Percentiles rank a stretch among this genome's conserved stretches.
These are phyloP conservation scores for Cladosporium sp. DNA, from an alignment of 2,329 filamentous ascomycete genomes.

Conservation along the genomic window DNA sequence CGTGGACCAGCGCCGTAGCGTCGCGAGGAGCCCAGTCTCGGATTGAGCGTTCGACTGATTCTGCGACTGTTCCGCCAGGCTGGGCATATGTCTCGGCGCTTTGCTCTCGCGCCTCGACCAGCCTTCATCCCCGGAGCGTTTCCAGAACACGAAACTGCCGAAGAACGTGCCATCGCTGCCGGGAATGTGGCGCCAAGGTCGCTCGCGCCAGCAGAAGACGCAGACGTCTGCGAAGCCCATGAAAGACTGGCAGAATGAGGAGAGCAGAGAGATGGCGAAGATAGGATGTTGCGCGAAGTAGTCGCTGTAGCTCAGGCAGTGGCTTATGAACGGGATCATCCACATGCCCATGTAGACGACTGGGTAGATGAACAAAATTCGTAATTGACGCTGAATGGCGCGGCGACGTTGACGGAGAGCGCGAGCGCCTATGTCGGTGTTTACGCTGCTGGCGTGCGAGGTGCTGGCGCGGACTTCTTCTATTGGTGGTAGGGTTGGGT, in stretches of 20 bases:
- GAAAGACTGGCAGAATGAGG: constrained; percentile 59
- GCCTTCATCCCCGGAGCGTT: not conserved
- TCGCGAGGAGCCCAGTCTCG: constrained; percentile 21
- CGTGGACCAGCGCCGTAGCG: constrained; percentile 1
- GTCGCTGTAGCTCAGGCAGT: constrained; percentile 61
- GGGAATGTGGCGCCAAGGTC: constrained; percentile 65
- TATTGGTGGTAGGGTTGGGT: constrained; percentile 26
- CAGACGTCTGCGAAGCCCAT: constrained; percentile 69
- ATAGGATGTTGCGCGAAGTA: constrained; percentile 53
- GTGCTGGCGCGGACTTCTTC: constrained; percentile 22
- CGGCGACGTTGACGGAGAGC: constrained; percentile 26
- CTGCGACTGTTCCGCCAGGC: not conserved
- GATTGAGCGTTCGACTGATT: constrained; percentile 7
- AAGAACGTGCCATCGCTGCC: constrained; percentile 45
- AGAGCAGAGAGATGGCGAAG: constrained; percentile 57
- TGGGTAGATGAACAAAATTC: constrained; percentile 75
- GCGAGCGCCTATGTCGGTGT: constrained; percentile 16
- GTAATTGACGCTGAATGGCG: constrained; percentile 66
- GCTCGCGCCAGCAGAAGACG: constrained; percentile 69
- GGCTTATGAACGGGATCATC: constrained; percentile 68
- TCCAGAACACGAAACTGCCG: constrained; percentile 41
- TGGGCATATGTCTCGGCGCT: constrained; percentile 12
- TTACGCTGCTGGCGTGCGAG: not conserved
- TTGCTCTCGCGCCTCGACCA: constrained; percentile 17
- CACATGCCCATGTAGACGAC: constrained; percentile 71